Percentiles rank a stretch among this genome's conserved stretches.
Conservation (phyloP, 1,284 basidiomycete genomes). For the Ustilago bromivora region DNA sequence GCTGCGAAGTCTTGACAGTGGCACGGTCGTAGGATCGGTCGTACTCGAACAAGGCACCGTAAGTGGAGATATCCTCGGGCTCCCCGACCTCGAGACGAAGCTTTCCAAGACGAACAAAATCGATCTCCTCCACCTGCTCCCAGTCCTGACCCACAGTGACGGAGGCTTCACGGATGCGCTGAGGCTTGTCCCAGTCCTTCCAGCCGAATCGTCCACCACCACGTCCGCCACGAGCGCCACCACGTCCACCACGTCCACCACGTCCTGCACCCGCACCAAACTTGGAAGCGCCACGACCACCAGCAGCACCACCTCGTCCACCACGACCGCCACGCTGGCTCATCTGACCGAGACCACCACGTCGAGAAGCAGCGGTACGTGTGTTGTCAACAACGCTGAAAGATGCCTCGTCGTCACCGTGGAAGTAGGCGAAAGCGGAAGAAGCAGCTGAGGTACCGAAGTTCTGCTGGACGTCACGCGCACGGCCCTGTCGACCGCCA, state of each 20-base stretch:
- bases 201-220: conserved; percentile 78
- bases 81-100: conserved; percentile 83
- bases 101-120: conserved; percentile 92
- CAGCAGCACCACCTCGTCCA: conserved; percentile 56
- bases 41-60: conserved; percentile 91
- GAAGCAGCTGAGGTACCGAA: conserved; percentile 56
- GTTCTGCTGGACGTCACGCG: conserved; percentile 57
- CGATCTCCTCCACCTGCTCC: conserved; percentile 95
- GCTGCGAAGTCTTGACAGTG: conserved; percentile 85
- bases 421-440: conserved; percentile 97
- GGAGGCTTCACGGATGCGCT: conserved; percentile 91
- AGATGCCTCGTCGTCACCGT: conserved; percentile 96
- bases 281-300: conserved; percentile 52
- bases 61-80: conserved; percentile 74
- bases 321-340: conserved; percentile 64
- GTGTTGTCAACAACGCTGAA: conserved; percentile 96
- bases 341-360: conserved; percentile 71
- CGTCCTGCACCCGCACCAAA: conserved; percentile 53
- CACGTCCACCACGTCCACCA: conserved; percentile 71
- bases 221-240: conserved; percentile 40
- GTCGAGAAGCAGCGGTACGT: conserved; percentile 49
- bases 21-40: conserved; percentile 96
- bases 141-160: conserved; percentile 92
- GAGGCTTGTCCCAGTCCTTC: conserved; percentile 93
- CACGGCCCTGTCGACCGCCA: conserved; percentile 54